phyloP scores from a whole-genome alignment of 2,329 filamentous ascomycete genomes.

The Colletotrichum theobromicola region DNA sequence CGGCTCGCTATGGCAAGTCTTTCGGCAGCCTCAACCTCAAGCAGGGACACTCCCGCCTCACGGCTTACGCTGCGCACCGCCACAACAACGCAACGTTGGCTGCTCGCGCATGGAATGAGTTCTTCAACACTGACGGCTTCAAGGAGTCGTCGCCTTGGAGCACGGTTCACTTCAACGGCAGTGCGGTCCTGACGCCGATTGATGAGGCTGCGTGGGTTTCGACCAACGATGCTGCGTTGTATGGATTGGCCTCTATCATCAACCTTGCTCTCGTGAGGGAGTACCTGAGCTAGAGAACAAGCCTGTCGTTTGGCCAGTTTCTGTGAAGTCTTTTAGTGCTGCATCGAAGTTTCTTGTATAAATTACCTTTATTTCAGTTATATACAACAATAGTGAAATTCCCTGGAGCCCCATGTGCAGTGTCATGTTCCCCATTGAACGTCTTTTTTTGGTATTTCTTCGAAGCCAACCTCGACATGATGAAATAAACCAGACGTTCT shows the following conservation, averaged over 20 bases:
- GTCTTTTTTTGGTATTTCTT: too few species aligned
- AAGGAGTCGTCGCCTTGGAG: constrained; percentile 39
- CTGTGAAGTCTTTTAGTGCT: background rate
- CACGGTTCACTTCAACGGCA: constrained; percentile 44
- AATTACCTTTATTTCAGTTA: background rate
- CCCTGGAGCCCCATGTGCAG: too few species aligned
- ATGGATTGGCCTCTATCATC: constrained; percentile 62
- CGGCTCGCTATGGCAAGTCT: constrained; percentile 53
- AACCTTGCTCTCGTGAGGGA: constrained; percentile 48
- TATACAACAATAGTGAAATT: background rate
- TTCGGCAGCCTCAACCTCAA: constrained; percentile 53
- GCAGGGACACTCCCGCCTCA: constrained; percentile 64
- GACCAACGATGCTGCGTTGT: constrained; percentile 62
- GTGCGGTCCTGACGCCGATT: constrained; percentile 48
- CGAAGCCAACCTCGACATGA: too few species aligned
- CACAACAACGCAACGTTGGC: constrained; percentile 52
- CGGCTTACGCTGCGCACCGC: constrained; percentile 56
- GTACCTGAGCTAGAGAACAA: background rate
- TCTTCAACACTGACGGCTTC: constrained; percentile 50
- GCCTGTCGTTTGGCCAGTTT: background rate
- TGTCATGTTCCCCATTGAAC: too few species aligned
- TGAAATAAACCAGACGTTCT: too few species aligned
- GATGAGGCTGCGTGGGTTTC: constrained; percentile 63
- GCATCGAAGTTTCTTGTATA: background rate
- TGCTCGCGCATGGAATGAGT: constrained; percentile 58